phyloP scores from a whole-genome alignment of 2,329 filamentous ascomycete genomes.

The Microdochium trichocladiopsis region DNA sequence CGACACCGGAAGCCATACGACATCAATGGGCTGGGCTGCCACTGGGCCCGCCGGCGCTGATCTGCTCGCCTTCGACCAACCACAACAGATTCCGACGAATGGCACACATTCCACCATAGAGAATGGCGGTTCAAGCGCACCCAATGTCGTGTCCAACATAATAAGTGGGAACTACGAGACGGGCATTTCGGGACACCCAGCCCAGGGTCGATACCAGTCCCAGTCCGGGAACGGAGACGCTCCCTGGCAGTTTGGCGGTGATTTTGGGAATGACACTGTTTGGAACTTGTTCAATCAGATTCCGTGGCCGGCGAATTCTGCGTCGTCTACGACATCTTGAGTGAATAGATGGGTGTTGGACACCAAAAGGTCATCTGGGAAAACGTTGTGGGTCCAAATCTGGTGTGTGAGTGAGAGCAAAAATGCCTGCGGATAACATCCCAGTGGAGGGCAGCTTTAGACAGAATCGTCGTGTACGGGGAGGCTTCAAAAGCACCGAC shows the following conservation, averaged over 20 bases:
- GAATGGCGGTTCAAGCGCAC: not conserved
- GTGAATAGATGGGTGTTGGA: too few relatives aligned
- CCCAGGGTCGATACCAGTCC: conserved; percentile 1
- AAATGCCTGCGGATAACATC: too few relatives aligned
- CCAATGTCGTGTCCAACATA: not conserved
- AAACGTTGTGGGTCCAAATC: too few relatives aligned
- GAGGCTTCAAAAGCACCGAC: too few relatives aligned
- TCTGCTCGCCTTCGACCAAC: not conserved
- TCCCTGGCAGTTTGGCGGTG: conserved; percentile 46
- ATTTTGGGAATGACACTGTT: conserved; percentile 46
- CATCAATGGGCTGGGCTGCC: conserved; percentile 1
- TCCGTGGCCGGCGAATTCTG: conserved; percentile 17
- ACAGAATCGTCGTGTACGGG: too few relatives aligned
- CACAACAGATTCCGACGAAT: not conserved
- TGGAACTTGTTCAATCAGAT: conserved; percentile 49
- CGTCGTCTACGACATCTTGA: not conserved
- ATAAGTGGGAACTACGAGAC: conserved; percentile 1
- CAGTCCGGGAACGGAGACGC: conserved; percentile 12
- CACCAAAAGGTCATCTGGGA: too few relatives aligned
- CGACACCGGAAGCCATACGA: too few relatives aligned
- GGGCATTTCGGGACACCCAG: conserved; percentile 5
- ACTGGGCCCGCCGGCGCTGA: too few relatives aligned
- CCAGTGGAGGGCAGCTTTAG: too few relatives aligned
- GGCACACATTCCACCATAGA: not conserved
- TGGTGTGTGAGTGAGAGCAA: too few relatives aligned